Evolutionary conservation across 2,329 filamentous ascomycete genomes (phyloP).

Genomic region (Tolypocladium ovalisporum): DNA sequence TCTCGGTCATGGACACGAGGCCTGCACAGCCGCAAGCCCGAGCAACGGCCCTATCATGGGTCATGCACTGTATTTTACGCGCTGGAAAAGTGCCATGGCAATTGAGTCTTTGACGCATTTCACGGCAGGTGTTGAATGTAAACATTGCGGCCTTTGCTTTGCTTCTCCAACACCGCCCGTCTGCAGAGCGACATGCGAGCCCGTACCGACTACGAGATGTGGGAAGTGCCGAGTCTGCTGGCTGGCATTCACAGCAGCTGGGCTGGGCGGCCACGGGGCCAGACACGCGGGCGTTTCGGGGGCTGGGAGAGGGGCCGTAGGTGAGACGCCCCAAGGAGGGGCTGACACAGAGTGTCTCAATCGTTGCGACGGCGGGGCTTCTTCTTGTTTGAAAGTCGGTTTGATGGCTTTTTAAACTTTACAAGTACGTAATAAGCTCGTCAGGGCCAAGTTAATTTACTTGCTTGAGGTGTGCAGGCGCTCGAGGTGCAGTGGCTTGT

Average conservation of each 20-base stretch:
- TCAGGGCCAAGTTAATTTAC: too few species aligned
- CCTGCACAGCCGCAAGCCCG: too few species aligned
- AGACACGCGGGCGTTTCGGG: neutral
- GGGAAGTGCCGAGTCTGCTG: too few species aligned
- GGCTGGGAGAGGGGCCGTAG: neutral
- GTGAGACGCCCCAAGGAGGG: neutral
- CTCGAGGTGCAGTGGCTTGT: neutral
- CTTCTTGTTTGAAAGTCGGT: neutral
- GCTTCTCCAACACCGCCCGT: neutral
- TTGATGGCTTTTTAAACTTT: neutral
- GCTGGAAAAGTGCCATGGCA: neutral
- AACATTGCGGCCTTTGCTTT: neutral
- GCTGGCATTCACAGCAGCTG: neutral
- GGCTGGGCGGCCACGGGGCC: neutral
- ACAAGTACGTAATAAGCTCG: too few species aligned
- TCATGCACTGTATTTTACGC: too few species aligned
- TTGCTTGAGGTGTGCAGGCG: neutral
- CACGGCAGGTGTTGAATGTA: neutral
- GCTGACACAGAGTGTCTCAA: neutral
- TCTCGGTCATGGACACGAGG: neutral
- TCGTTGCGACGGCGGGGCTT: neutral
- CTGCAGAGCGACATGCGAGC: neutral
- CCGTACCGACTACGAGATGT: too few species aligned
- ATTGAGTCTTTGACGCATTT: neutral
- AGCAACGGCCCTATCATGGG: too few species aligned